A percentile compares a stretch with the other conserved stretches of the same genome.
These are phyloP conservation scores for Fraxinus latifolia DNA, from an alignment of 305 asterid species.

Conservation along the genomic window DNA sequence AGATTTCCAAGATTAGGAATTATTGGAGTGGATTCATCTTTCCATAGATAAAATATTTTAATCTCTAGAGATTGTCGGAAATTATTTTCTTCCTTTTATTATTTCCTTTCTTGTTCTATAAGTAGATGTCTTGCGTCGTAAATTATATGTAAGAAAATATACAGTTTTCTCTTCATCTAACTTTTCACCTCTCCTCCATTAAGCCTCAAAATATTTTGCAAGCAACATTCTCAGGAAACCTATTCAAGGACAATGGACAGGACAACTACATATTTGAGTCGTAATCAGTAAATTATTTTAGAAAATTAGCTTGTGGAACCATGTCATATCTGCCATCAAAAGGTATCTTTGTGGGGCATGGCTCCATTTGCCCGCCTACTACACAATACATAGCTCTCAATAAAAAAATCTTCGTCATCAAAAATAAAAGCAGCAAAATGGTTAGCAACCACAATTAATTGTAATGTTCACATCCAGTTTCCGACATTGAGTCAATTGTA, in stretches of 20 bases:
- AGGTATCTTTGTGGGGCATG: background rate
- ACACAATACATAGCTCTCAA: background rate
- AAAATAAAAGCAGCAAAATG: background rate
- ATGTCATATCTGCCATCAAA: background rate
- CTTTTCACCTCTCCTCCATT: background rate
- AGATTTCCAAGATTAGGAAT: background rate
- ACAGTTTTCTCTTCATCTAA: background rate
- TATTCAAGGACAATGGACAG: background rate
- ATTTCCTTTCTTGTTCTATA: too few species aligned
- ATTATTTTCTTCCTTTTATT: too few species aligned
- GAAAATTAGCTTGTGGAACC: background rate
- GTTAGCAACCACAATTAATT: background rate
- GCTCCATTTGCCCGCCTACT: background rate
- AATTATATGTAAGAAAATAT: background rate
- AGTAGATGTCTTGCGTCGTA: too few species aligned
- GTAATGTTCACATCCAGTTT: background rate
- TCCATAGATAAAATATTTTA: too few species aligned
- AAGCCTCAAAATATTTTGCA: background rate
- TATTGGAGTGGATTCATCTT: too few species aligned
- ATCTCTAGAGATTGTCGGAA: too few species aligned
- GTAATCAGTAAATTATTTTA: background rate
- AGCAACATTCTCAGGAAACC: background rate
- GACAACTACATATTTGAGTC: background rate
- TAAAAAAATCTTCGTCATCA: background rate
- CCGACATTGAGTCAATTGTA: background rate